phyloP scores from a whole-genome alignment of 2,329 filamentous ascomycete genomes.

The Colletotrichum graminicola region DNA sequence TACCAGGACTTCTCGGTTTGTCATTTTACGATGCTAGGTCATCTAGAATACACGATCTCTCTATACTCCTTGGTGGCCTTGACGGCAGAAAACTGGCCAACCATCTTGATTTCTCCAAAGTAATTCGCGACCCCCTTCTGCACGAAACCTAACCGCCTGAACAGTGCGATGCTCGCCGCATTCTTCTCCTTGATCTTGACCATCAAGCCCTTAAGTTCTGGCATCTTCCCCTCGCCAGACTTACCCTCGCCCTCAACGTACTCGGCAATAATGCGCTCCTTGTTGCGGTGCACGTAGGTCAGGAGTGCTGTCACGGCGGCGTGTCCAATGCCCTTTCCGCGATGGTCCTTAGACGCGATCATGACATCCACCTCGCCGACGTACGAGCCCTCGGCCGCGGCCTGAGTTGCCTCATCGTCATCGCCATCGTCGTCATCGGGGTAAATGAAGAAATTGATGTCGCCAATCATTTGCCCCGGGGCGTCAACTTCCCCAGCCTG shows the following conservation, averaged over 20 bases:
- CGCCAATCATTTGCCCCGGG: conserved; percentile 73
- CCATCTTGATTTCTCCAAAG: conserved; percentile 70
- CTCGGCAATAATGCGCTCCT: conserved; percentile 65
- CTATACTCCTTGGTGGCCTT: conserved; percentile 25
- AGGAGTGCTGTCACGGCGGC: conserved; percentile 77
- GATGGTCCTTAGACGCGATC: conserved; percentile 73
- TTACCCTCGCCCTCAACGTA: conserved; percentile 48
- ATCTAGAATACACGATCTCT: conserved; percentile 34
- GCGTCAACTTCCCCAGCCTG: conserved; percentile 64
- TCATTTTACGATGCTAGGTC: background rate
- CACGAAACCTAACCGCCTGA: conserved; percentile 64
- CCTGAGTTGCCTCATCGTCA: conserved; percentile 49
- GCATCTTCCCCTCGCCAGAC: background rate
- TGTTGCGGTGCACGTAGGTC: conserved; percentile 71
- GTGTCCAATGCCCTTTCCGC: conserved; percentile 74
- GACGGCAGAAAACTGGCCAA: conserved; percentile 43
- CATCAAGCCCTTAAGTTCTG: conserved; percentile 62
- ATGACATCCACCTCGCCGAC: conserved; percentile 88
- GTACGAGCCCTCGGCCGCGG: conserved; percentile 44
- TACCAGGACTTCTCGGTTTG: background rate
- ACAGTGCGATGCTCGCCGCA: conserved; percentile 62
- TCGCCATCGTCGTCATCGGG: conserved; percentile 64
- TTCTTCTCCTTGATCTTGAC: conserved; percentile 72
- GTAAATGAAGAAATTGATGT: conserved; percentile 85
- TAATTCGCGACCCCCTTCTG: conserved; percentile 68